Evolutionary conservation across 2,329 filamentous ascomycete species (phyloP), one percentile per base, ranked within the genome.

Genomic region (Podosphaera fusca): DNA sequence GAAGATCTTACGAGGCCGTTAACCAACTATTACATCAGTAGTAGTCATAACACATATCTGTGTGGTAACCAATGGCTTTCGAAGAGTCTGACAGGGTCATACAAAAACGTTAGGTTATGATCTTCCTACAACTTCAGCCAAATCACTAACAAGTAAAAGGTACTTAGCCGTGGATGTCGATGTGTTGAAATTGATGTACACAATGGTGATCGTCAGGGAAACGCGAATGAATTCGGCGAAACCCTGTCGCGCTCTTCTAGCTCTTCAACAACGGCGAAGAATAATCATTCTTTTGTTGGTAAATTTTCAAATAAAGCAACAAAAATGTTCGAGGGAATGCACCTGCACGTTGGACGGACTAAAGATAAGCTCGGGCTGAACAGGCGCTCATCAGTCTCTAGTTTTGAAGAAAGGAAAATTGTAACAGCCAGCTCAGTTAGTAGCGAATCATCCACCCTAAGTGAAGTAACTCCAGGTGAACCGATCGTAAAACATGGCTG

Each of bases 171-270:
- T 55, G 85, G 86, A 53, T 94, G 89, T 65, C 81, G 89, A 60
- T 95, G 88, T 65, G 87, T 95, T 52, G 89, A 95, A 68, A 92
- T 95, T 57, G 90, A 95, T 66, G 87, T 95, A 2, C 95, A 89
- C 85, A 86, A 95, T 68, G 86, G 87, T 10, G 72, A 77, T 12
- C 10, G 4, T 52, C 63, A 67, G 5, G 57, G 65, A 47, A 62
- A 66, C n/a, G 5, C 35, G 10, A 65, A 68, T 12, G 66, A 65
- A 52, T 60, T 60, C 10, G 60, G 58, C 8, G 63, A 61, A 6
- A 46, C 45, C 35, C 54, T 58, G 35, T 58, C 59, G 10, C 55
- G 34, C 10, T 46, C 60, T 36, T 52, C 56, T 7, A 55, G 56
- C 49, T 56, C 57, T 21, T 55, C 56, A 49, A 45, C 56, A 4